Conservation (phyloP, 2,329 filamentous ascomycete species). For the Elsinoe australis region DNA sequence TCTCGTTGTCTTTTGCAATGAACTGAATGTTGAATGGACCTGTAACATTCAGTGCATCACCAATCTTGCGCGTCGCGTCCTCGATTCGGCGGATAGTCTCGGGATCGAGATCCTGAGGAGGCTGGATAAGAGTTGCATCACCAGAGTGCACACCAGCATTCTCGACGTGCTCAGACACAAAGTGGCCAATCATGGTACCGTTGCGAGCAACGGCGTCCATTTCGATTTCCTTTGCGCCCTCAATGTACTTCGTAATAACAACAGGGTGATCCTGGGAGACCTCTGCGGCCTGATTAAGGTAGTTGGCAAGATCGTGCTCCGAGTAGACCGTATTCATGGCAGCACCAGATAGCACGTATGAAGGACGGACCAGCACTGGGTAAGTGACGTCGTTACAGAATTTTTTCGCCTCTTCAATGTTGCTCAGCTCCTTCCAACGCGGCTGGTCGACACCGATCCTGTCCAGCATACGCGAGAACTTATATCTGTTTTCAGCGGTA, state of each 20-base stretch:
- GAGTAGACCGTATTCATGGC: slow-evolving; percentile 99
- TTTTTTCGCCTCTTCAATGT: slow-evolving; percentile 76
- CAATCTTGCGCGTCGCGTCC: slow-evolving; percentile 93
- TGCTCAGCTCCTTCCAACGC: slow-evolving; percentile 95
- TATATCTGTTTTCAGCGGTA: slow-evolving; percentile 92
- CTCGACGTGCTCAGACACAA: slow-evolving; percentile 97
- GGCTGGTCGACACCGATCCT: slow-evolving; percentile 92
- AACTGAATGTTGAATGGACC: slow-evolving; percentile 99
- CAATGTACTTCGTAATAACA: slow-evolving; percentile 98
- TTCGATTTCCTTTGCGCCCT: slow-evolving; percentile 98
- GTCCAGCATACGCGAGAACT: slow-evolving; percentile 97
- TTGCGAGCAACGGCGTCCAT: slow-evolving; percentile 96
- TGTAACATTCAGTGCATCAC: slow-evolving; percentile 85
- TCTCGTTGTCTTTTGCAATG: slow-evolving; percentile 98
- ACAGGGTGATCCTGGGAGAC: slow-evolving; percentile 94
- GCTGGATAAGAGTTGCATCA: slow-evolving; percentile 89
- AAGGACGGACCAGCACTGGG: slow-evolving; percentile 88
- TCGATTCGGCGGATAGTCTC: slow-evolving; percentile 88
- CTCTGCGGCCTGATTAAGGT: slow-evolving; percentile 81
- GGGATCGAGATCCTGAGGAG: slow-evolving; percentile 82
- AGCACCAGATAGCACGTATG: slow-evolving; percentile 92
- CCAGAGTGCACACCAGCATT: slow-evolving; percentile 98
- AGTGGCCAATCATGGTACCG: slow-evolving; percentile 85
- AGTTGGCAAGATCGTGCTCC: slow-evolving; percentile 80
- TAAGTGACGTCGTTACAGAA: slow-evolving; percentile 89